Conservation (phyloP, 164 flowering plant genomes). For the Chimonanthus praecox region DNA sequence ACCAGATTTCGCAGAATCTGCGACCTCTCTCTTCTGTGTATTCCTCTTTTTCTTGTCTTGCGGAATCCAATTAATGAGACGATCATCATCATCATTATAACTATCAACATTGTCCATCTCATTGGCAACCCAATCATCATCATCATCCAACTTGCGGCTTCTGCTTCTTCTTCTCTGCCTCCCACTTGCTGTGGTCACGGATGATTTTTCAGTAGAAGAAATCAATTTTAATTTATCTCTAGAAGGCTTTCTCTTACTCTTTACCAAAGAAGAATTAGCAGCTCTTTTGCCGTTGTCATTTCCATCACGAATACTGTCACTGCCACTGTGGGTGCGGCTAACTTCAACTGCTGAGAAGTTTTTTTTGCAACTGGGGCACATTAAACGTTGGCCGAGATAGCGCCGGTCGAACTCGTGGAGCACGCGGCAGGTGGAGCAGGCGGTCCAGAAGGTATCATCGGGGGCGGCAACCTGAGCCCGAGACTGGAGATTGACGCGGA, state of each 20-base stretch:
- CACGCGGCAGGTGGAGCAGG: slow-evolving; percentile 57
- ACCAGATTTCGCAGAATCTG: neutral
- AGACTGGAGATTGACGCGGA: slow-evolving; percentile 45
- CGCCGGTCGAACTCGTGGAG: slow-evolving; percentile 69
- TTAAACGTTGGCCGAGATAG: slow-evolving; percentile 61
- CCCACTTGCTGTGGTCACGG: neutral
- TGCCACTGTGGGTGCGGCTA: neutral
- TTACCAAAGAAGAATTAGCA: neutral
- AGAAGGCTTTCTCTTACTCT: neutral
- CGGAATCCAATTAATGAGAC: neutral
- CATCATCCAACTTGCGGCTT: neutral
- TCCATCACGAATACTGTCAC: slow-evolving; percentile 1
- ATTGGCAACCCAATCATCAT: neutral
- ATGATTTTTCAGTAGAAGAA: neutral
- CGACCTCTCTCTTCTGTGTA: neutral
- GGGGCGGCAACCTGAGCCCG: slow-evolving; percentile 14
- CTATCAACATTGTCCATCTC: neutral
- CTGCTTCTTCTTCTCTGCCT: slow-evolving; percentile 6
- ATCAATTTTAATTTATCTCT: slow-evolving; percentile 1
- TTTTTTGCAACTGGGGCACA: slow-evolving; percentile 73
- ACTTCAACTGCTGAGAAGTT: slow-evolving; percentile 65
- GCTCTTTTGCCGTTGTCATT: neutral
- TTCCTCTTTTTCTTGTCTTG: slow-evolving; percentile 2
- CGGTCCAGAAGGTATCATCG: slow-evolving; percentile 60
- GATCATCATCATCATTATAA: neutral